These are phyloP conservation scores for Urochloa ruziziensis DNA, from an alignment of 176 grass and related monocot species.

Conservation along the genomic window DNA sequence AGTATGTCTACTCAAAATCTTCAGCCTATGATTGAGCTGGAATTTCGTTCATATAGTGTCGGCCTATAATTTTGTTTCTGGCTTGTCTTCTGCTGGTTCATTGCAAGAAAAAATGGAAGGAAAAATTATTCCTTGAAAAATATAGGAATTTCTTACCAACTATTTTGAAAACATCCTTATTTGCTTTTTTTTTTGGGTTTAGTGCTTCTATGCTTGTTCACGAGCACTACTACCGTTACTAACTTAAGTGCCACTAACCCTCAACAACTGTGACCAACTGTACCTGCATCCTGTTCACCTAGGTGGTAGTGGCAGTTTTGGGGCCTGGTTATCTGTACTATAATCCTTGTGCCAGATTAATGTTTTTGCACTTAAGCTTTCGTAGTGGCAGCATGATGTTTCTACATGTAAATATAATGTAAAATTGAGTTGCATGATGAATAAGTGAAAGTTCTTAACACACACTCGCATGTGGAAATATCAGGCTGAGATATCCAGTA, in stretches of 20 bases:
- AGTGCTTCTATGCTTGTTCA: neutral
- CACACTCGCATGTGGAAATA: neutral
- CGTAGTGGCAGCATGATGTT: slow-evolving; percentile 9
- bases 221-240: neutral
- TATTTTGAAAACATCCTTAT: neutral
- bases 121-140: neutral
- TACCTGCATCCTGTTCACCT: slow-evolving; percentile 6
- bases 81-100: neutral
- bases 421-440: slow-evolving; percentile 2
- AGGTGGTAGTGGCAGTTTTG: neutral
- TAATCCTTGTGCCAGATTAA: slow-evolving; percentile 9
- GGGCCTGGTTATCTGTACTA: neutral
- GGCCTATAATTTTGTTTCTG: neutral
- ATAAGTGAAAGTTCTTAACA: neutral
- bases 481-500: neutral
- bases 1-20: slow-evolving; percentile 54
- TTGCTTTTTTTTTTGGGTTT: neutral
- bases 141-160: neutral
- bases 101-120: neutral
- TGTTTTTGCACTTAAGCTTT: neutral
- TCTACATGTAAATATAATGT: neutral
- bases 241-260: slow-evolving; percentile 21
- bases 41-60: slow-evolving; percentile 1
- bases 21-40: neutral
- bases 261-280: neutral